Conservation (phyloP, 2,329 filamentous ascomycete species). For the Aaosphaeria arxii region DNA sequence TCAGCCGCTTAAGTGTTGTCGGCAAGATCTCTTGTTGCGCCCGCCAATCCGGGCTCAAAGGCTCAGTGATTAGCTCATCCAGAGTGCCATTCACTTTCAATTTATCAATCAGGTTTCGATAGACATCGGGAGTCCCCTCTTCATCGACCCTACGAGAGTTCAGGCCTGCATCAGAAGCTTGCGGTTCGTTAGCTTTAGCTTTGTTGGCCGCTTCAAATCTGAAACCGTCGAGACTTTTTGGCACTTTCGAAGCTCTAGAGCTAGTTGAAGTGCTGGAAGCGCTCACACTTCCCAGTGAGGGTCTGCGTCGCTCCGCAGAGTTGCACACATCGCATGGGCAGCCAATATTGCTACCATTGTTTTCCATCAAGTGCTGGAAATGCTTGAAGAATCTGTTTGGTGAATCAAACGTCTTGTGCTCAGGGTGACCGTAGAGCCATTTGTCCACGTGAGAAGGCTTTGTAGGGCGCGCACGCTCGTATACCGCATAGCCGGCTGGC, state of each 20-base stretch:
- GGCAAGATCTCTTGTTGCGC: constrained; percentile 46
- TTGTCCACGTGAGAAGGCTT: constrained; percentile 47
- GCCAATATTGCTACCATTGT: constrained; percentile 35
- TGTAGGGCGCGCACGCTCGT: constrained; percentile 46
- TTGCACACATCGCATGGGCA: constrained; percentile 53
- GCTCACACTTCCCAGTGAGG: not conserved
- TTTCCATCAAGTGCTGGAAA: constrained; percentile 55
- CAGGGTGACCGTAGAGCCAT: constrained; percentile 58
- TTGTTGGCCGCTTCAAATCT: not conserved
- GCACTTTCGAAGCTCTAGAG: not conserved
- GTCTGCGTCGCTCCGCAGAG: constrained; percentile 15
- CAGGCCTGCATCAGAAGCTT: constrained; percentile 13
- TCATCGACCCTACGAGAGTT: constrained; percentile 40
- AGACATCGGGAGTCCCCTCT: constrained; percentile 55
- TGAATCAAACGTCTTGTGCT: constrained; percentile 51
- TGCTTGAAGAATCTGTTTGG: constrained; percentile 55
- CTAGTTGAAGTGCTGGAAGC: constrained; percentile 3
- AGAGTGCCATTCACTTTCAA: constrained; percentile 42
- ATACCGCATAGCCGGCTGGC: constrained; percentile 54
- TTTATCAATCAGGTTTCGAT: constrained; percentile 48
- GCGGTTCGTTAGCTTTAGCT: constrained; percentile 1
- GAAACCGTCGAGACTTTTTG: not conserved
- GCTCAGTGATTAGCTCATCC: constrained; percentile 49
- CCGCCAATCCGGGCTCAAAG: constrained; percentile 56
- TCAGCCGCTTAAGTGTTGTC: constrained; percentile 41